Percentiles rank a stretch among this genome's conserved stretches.
Conservation (phyloP, 768 basidiomycete genomes). For the Mrakia blollopis region DNA sequence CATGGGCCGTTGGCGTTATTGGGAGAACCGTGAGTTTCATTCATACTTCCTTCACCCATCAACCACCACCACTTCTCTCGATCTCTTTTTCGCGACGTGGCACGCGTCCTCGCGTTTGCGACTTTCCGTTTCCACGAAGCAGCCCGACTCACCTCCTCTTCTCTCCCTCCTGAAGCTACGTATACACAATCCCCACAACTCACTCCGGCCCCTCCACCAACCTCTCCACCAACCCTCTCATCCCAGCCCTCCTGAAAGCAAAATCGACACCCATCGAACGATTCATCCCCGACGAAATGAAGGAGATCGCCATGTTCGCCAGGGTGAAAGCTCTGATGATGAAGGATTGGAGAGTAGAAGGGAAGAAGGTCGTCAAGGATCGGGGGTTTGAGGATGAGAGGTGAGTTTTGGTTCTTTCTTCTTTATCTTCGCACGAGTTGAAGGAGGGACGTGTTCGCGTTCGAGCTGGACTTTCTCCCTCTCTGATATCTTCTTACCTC, state of each 20-base stretch:
- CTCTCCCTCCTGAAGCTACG: neutral
- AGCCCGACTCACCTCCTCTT: neutral
- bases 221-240: neutral
- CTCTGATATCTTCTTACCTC: no score
- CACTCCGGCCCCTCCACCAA: neutral
- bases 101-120: neutral
- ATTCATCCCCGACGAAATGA: conserved; percentile 26
- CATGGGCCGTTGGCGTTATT: neutral
- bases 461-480: no score
- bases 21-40: neutral
- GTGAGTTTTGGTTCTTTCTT: neutral
- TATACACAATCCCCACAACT: conserved; percentile 11
- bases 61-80: neutral
- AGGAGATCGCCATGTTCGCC: neutral
- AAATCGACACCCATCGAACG: neutral
- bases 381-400: neutral
- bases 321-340: neutral
- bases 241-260: neutral
- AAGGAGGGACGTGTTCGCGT: no score
- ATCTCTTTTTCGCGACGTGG: neutral
- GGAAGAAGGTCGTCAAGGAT: neutral
- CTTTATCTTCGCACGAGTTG: neutral
- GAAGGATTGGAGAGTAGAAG: conserved; percentile 8
- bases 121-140: neutral
- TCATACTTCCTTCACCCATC: neutral